These are phyloP conservation scores for Candida germanica DNA, from an alignment of 805 yeast genomes.

Conservation along the genomic window DNA sequence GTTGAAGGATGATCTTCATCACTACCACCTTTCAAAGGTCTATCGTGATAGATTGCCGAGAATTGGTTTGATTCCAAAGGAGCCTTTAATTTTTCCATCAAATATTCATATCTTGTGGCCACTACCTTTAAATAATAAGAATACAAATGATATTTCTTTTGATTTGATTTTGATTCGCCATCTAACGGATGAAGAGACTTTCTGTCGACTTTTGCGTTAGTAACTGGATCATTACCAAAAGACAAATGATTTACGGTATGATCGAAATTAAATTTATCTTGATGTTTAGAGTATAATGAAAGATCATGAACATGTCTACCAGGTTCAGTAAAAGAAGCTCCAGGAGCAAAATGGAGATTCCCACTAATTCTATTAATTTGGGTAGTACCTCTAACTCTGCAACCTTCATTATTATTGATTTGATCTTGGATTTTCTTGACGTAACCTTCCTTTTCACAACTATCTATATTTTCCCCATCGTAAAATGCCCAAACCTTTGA, in stretches of 20 bases:
- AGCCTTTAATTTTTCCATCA: constrained; percentile 41
- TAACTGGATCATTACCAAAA: constrained; percentile 64
- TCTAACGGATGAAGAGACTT: constrained; percentile 67
- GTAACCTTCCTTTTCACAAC: constrained; percentile 88
- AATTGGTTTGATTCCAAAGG: constrained; percentile 81
- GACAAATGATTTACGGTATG: constrained; percentile 79
- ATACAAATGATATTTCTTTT: constrained; percentile 58
- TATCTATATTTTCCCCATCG: constrained; percentile 84
- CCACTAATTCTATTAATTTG: constrained; percentile 84
- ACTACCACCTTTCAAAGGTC: constrained; percentile 82
- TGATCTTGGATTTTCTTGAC: constrained; percentile 58
- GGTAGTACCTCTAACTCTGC: constrained; percentile 78
- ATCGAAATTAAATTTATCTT: constrained; percentile 63
- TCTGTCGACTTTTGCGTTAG: constrained; percentile 17
- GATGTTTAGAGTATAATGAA: constrained; percentile 59
- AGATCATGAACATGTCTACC: constrained; percentile 81
- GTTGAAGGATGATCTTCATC: constrained; percentile 92
- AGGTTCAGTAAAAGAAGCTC: constrained; percentile 60
- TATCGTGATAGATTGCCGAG: constrained; percentile 81
- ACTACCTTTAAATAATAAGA: constrained; percentile 87
- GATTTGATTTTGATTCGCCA: constrained; percentile 36
- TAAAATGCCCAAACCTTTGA: constrained; percentile 80
- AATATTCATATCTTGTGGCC: constrained; percentile 76
- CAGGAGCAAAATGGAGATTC: constrained; percentile 94
- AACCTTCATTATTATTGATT: constrained; percentile 67